Base-by-base conservation (phyloP, 495 filamentous ascomycete genomes). In the Durotheca rogersii region DNA sequence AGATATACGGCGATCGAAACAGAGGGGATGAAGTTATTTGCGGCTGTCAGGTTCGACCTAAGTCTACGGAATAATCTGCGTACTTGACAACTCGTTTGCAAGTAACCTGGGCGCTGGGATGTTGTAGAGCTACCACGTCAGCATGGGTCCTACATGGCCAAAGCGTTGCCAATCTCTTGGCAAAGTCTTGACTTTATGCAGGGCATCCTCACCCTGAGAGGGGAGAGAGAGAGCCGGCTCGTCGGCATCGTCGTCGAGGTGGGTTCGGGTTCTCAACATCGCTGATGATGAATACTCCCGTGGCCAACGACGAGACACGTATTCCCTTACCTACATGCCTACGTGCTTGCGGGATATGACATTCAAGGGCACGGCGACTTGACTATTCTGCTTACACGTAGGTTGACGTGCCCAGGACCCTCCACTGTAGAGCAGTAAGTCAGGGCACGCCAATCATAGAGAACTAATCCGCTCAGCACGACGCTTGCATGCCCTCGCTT, bases 131-230 rank as follows among this genome's bases (percentile, higher is more conserved):
- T n/a, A n/a, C n/a, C n/a, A n/a, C n/a, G n/a, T n/a, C n/a, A n/a
- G n/a, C n/a, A n/a, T n/a, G n/a, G n/a, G n/a, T n/a, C 34, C 17
- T 1, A 29, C 39, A 15, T 38, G 43, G 40, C 36, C 41, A 36
- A 58, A 58, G 55, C 55, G 49, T 40, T 46, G 41, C 46, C 45
- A 45, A 43, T 41, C 17, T 59, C 56, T 59, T 59, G 56, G 56
- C 56, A 47, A n/a, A 49, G 45, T 53, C 55, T 58, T 53, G 39
- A 49, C 48, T 40, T 49, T 27, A 53, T 45, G 49, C 48, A 58
- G 40, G 43, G 44, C 45, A 34, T 14, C 16, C 31, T 35, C 17
- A n/a, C 29, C 43, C 29, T 39, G n/a, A 27, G 42, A 27, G 41
- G 27, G 18, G 17, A 15, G 25, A 30, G 44, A 46, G 45, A 39